Percentiles rank a stretch among this genome's conserved stretches.
phyloP scores from a whole-genome alignment of 345 rosid species.

The Citrus glauca region DNA sequence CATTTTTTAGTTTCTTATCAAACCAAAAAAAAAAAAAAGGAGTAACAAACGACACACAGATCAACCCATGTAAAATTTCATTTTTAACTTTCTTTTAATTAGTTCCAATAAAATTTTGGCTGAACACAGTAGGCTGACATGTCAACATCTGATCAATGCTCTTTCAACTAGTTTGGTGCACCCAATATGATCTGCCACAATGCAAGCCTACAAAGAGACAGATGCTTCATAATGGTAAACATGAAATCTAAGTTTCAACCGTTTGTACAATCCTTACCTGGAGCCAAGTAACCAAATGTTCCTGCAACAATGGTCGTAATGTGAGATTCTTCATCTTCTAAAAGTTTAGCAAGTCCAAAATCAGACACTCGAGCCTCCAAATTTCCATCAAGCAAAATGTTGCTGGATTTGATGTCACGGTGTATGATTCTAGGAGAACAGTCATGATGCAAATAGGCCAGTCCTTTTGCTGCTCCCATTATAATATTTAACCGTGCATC shows the following conservation, averaged over 20 bases:
- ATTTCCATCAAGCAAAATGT: conserved; percentile 94
- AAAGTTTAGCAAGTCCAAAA: conserved; percentile 94
- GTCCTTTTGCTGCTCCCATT: conserved; percentile 96
- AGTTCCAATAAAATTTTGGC: not conserved
- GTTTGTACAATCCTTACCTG: conserved; percentile 51
- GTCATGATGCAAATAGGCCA: conserved; percentile 96
- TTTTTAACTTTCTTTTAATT: not conserved
- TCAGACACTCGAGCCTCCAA: conserved; percentile 98
- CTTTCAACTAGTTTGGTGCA: not conserved
- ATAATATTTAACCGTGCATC: conserved; percentile 88
- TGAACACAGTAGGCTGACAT: not conserved
- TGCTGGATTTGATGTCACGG: conserved; percentile 97
- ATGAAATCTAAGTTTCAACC: not conserved
- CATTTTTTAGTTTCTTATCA: too few species aligned
- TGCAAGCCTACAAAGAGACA: not conserved
- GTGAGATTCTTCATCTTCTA: conserved; percentile 96
- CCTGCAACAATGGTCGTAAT: conserved; percentile 99
- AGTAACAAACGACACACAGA: too few species aligned
- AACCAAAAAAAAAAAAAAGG: too few species aligned
- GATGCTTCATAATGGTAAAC: not conserved
- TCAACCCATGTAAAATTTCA: too few species aligned
- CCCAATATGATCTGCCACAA: not conserved
- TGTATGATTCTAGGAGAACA: conserved; percentile 99
- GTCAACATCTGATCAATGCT: conserved; percentile 2
- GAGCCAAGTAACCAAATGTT: conserved; percentile 98